Conservation (phyloP, 495 filamentous ascomycete species). For the Xylaria bambusicola region DNA sequence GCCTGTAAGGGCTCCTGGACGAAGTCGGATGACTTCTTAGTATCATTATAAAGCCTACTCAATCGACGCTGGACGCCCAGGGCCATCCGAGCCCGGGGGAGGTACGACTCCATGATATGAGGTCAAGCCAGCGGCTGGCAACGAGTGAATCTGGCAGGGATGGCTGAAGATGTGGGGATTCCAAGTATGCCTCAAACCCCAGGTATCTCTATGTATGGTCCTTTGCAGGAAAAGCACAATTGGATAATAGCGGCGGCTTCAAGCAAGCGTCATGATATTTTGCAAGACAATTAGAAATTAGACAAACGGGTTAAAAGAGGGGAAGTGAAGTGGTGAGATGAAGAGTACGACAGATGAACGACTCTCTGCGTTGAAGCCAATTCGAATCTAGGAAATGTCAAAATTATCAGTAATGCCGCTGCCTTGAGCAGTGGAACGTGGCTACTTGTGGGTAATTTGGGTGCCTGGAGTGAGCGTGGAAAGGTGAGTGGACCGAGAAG, state of each 20-base stretch:
- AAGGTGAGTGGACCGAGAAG: neutral
- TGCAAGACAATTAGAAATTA: neutral
- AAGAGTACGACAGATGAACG: neutral
- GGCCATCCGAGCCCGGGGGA: constrained; percentile 47
- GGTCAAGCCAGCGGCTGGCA: neutral
- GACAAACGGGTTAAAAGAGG: neutral
- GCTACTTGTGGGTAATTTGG: constrained; percentile 11
- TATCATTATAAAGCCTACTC: constrained; percentile 89
- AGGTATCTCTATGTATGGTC: too few relatives aligned
- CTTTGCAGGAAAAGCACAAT: neutral
- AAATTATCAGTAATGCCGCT: constrained; percentile 12
- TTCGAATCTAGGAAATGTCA: neutral
- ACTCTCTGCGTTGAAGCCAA: neutral
- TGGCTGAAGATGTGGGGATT: neutral
- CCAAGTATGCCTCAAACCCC: neutral
- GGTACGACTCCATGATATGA: constrained; percentile 48
- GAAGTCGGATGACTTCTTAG: constrained; percentile 84
- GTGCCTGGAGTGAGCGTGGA: constrained; percentile 11
- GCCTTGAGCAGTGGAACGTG: constrained; percentile 16
- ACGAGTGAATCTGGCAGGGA: neutral
- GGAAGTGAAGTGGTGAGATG: neutral
- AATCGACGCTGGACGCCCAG: constrained; percentile 67
- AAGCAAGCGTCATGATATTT: constrained; percentile 1
- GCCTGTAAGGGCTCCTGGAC: constrained; percentile 69
- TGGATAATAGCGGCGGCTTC: neutral